Evolutionary conservation across 257 asterid genomes (phyloP), one percentile per base, ranked within the genome.

Genomic region (Solanum chilense): DNA sequence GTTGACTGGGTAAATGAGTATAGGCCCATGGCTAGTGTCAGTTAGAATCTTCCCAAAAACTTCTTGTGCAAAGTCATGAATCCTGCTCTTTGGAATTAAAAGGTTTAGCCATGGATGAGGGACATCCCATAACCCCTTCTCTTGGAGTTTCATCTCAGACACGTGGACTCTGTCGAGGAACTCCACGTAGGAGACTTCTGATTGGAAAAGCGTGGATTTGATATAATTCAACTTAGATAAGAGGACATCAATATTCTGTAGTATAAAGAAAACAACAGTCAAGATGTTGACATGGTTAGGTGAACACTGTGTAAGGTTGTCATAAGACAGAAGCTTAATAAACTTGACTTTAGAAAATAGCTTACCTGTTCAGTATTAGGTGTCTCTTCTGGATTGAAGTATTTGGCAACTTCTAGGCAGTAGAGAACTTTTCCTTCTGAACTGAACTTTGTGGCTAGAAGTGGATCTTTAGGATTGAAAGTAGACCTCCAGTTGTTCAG

Each of bases 61-160:
- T 86, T 91, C 93, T 88, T 81, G 85, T 12, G 96, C 91, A 68
- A 97, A 97, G 73, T 90, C 94, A 89, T 88, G 92, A 88, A 96
- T 94, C 85, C 69, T 93, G 90, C 93, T 94, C 92, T 91, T 93
- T 41, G 99, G 99, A 85, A 97, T 73, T 25, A 96, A 92, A 71
- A 97, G 96, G 89, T 96, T 97, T 39, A 97, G 90, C 99, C 99
- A 97, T 13, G 99, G 99, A 87, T 97, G 99, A 70, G 98, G 97
- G 52, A 97, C 90, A 29, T 97, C 99, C 99, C 99, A 96, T 87
- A 97, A 42, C 29, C 99, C 99, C 44, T 92, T 91, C 82, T 90
- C 91, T 56, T 88, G 88, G 64, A 95, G 98, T 91, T 92, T 95
- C 83, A 90, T 86, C 89, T 95, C 99, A 8, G 97, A 91, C 4